Percentiles rank a stretch among this genome's conserved stretches.
These are phyloP conservation scores for Pelargonium myrrhifolium DNA, from an alignment of 441 rosid genomes.

Conservation along the genomic window DNA sequence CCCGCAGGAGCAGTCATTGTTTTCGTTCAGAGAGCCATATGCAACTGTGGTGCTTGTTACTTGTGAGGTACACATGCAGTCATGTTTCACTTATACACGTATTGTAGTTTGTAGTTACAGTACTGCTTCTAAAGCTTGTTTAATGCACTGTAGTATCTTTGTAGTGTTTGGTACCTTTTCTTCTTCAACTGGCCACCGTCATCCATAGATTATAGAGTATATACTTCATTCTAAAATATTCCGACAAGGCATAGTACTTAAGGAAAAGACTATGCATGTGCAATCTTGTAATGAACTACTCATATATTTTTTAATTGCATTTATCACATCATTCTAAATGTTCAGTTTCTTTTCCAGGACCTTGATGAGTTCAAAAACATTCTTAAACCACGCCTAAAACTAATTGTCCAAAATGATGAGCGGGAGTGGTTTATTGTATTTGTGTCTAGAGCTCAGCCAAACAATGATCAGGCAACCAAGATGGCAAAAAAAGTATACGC, in stretches of 20 bases:
- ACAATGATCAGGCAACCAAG: slow-evolving; percentile 79
- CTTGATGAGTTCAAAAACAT: slow-evolving; percentile 95
- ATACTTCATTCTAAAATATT: neutral
- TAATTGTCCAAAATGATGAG: slow-evolving; percentile 90
- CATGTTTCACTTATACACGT: neutral
- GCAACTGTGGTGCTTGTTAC: slow-evolving; percentile 88
- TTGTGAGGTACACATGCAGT: slow-evolving; percentile 63
- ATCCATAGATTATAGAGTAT: neutral
- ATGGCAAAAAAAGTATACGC: slow-evolving; percentile 80
- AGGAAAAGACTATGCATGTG: neutral
- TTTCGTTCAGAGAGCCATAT: slow-evolving; percentile 93
- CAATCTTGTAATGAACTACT: too few species aligned
- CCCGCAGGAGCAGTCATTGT: slow-evolving; percentile 78
- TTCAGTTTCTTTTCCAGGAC: slow-evolving; percentile 42
- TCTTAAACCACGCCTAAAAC: slow-evolving; percentile 85
- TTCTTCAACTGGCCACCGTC: neutral
- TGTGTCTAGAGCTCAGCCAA: slow-evolving; percentile 91
- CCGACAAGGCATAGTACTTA: neutral
- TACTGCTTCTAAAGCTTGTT: neutral
- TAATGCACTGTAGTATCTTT: neutral
- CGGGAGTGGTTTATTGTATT: slow-evolving; percentile 95
- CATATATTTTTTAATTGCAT: neutral
- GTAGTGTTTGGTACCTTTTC: neutral
- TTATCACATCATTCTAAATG: slow-evolving; percentile 8
- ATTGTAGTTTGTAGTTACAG: neutral